phyloP scores from a whole-genome alignment of 768 basidiomycete genomes.

The Goffeauzyma gilvescens region DNA sequence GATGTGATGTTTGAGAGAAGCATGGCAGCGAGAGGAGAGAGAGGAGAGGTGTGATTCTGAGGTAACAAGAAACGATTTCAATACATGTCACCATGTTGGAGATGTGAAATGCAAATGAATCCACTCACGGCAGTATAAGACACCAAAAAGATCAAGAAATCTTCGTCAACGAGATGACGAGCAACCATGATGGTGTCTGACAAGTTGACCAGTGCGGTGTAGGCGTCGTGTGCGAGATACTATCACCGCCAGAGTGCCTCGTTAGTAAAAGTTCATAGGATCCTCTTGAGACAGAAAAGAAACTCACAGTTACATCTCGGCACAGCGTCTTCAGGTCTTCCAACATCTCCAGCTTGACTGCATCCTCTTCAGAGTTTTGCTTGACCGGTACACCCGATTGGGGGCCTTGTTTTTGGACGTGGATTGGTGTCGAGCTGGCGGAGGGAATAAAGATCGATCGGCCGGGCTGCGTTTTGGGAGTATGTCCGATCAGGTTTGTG shows the following conservation, averaged over 20 bases:
- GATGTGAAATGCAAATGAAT: background rate
- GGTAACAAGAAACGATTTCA: background rate
- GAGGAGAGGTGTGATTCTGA: conserved; percentile 72
- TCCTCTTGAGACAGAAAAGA: too few species aligned
- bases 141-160: conserved; percentile 61
- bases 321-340: conserved; percentile 71
- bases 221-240: conserved; percentile 90
- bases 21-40: conserved; percentile 94
- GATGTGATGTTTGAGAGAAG: conserved; percentile 82
- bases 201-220: conserved; percentile 80
- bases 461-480: conserved; percentile 49
- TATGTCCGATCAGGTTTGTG: conserved; percentile 62
- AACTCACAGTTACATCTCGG: conserved; percentile 59
- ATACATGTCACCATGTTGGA: background rate
- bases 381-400: conserved; percentile 14
- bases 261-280: too few species aligned
- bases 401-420: conserved; percentile 33
- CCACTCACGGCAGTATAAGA: conserved; percentile 70
- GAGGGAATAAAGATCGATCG: conserved; percentile 53
- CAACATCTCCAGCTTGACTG: conserved; percentile 38
- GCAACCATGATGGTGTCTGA: conserved; percentile 62
- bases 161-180: conserved; percentile 45
- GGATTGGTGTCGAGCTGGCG: conserved; percentile 43
- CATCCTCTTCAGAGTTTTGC: conserved; percentile 35
- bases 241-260: too few species aligned